Conservation (phyloP, 1,139 yeast genomes). For the Pneumocystis jirovecii region DNA sequence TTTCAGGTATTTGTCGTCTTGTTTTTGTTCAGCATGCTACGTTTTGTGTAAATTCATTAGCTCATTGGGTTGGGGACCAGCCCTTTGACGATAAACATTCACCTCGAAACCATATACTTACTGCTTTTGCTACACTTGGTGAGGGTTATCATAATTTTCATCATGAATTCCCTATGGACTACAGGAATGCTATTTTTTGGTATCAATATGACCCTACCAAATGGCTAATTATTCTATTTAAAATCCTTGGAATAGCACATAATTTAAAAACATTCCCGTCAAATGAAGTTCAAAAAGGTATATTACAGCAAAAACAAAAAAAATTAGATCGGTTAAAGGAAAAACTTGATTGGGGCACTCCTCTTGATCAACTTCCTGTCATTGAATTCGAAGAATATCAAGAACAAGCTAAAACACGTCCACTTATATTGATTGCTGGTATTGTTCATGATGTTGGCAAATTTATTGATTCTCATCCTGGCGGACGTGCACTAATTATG, state of each 20-base stretch:
- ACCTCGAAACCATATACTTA: conserved; percentile 87
- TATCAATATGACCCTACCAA: conserved; percentile 98
- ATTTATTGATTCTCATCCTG: conserved; percentile 89
- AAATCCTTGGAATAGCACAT: conserved; percentile 73
- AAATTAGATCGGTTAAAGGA: conserved; percentile 69
- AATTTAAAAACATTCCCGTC: conserved; percentile 86
- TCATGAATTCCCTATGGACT: conserved; percentile 97
- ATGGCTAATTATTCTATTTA: conserved; percentile 51
- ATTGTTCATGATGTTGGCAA: conserved; percentile 82
- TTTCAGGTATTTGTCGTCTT: conserved; percentile 76
- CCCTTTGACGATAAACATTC: conserved; percentile 97
- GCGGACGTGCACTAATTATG: conserved; percentile 79
- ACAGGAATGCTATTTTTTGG: conserved; percentile 96
- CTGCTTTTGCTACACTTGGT: conserved; percentile 92
- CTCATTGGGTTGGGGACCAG: conserved; percentile 96
- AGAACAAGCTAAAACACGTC: conserved; percentile 44
- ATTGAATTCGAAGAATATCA: conserved; percentile 79
- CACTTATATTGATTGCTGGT: conserved; percentile 74
- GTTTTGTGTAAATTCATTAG: conserved; percentile 94
- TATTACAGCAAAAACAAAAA: conserved; percentile 93
- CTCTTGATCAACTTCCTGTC: conserved; percentile 69
- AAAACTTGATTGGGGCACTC: conserved; percentile 83
- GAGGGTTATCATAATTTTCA: conserved; percentile 99
- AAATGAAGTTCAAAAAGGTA: conserved; percentile 91
- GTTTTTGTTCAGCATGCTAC: conserved; percentile 91